Conservation (phyloP, 2,329 filamentous ascomycete species). For the Penicillium sp. region DNA sequence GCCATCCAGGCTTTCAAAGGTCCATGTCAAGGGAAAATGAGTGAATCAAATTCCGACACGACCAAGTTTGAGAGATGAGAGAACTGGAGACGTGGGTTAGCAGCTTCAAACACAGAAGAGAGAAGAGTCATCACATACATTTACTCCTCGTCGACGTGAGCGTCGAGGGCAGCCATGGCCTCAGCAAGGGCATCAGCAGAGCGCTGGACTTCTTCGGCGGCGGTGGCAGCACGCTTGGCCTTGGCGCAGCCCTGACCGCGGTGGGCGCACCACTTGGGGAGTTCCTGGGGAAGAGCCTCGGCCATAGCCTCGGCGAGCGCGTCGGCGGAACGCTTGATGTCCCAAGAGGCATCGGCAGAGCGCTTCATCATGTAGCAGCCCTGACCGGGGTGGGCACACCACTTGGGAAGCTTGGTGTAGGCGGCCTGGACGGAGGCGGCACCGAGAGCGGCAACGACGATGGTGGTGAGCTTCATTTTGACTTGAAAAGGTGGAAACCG, state of each 20-base stretch:
- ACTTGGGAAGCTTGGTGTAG: constrained; percentile 24
- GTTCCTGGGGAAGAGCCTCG: constrained; percentile 32
- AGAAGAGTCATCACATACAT: constrained; percentile 11
- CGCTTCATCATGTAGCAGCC: constrained; percentile 32
- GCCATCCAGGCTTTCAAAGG: neutral
- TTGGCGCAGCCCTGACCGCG: constrained; percentile 53
- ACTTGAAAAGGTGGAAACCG: constrained; percentile 15
- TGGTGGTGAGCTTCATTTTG: constrained; percentile 52
- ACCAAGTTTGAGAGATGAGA: neutral
- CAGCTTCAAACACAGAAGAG: neutral
- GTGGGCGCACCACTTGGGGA: constrained; percentile 35
- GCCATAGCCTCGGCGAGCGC: constrained; percentile 36
- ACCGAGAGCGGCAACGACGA: constrained; percentile 45
- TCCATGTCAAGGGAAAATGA: neutral
- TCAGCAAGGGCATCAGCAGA: constrained; percentile 34
- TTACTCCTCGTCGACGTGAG: constrained; percentile 23
- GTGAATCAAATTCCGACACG: neutral
- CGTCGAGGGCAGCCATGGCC: constrained; percentile 34
- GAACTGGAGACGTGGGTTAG: neutral
- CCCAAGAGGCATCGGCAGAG: constrained; percentile 23
- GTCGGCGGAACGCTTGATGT: constrained; percentile 34
- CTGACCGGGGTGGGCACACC: constrained; percentile 33
- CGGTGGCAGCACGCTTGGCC: constrained; percentile 65
- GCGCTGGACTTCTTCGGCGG: constrained; percentile 56
- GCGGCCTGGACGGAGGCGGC: constrained; percentile 37